phyloP scores from a whole-genome alignment of 2,329 filamentous ascomycete species.

The Venturia nashicola region DNA sequence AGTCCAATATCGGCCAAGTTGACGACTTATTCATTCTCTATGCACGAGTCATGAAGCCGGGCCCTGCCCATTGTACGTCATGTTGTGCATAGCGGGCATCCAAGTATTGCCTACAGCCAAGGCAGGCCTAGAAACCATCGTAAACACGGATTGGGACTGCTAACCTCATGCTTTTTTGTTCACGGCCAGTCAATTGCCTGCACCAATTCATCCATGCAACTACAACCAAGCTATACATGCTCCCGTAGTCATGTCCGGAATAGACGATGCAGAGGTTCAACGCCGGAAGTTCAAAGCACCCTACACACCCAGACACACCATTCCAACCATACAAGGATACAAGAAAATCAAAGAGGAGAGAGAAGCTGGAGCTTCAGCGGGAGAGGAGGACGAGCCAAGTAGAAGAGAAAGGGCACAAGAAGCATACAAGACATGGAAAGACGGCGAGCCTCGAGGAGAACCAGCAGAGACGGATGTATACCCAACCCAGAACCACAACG shows the following conservation, averaged over 20 bases:
- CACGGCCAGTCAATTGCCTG: not conserved
- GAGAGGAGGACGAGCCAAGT: conserved; percentile 16
- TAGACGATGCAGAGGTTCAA: conserved; percentile 29
- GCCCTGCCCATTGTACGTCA: not conserved
- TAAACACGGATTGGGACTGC: not conserved
- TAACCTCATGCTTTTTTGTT: not conserved
- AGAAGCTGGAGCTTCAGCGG: conserved; percentile 18
- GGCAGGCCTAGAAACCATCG: not conserved
- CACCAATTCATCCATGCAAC: not conserved
- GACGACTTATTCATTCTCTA: not conserved
- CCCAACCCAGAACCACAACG: conserved; percentile 16
- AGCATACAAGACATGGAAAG: conserved; percentile 22
- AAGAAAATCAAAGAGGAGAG: conserved; percentile 33
- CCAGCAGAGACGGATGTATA: conserved; percentile 20
- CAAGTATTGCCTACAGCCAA: not conserved
- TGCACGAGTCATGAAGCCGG: not conserved
- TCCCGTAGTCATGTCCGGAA: conserved; percentile 21
- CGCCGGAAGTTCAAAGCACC: conserved; percentile 27
- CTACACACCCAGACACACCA: conserved; percentile 31
- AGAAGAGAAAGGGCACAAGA: conserved; percentile 24
- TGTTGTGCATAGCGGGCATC: not conserved
- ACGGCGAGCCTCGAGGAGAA: conserved; percentile 16
- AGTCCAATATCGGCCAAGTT: not conserved
- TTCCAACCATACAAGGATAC: conserved; percentile 35
- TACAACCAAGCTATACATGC: not conserved